These are phyloP conservation scores for Globisporangium cystogenes DNA, from an alignment of 352 stramenopile species.

Conservation along the genomic window DNA sequence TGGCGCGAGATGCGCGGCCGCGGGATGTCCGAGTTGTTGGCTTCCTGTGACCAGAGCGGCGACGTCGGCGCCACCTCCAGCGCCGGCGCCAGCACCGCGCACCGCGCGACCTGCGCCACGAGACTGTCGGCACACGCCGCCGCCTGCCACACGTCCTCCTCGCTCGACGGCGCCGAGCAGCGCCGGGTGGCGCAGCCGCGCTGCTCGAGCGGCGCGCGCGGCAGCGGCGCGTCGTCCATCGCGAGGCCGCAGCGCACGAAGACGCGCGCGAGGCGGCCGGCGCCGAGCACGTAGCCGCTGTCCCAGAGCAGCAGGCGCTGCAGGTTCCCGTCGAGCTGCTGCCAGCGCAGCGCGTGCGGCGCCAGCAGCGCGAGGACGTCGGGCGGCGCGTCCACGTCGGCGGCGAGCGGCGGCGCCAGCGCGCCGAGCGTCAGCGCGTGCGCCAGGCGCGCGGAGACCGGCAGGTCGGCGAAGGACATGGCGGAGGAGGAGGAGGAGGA, in stretches of 20 bases:
- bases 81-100: slow-evolving; percentile 19
- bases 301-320: slow-evolving; percentile 61
- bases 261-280: slow-evolving; percentile 8
- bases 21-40: slow-evolving; percentile 36
- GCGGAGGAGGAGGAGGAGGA: no score
- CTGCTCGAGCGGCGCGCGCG: slow-evolving; percentile 19
- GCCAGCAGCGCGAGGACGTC: slow-evolving; percentile 15
- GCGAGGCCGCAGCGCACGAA: slow-evolving; percentile 29
- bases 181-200: slow-evolving; percentile 21
- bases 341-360: slow-evolving; percentile 30
- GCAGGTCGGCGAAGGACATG: slow-evolving; percentile 10
- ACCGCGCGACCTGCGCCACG: slow-evolving; percentile 25
- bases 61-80: background rate
- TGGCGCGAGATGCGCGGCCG: slow-evolving; percentile 24
- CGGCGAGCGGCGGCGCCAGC: slow-evolving; percentile 19
- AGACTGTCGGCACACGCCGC: slow-evolving; percentile 26
- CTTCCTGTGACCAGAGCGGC: slow-evolving; percentile 33
- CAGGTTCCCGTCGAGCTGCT: slow-evolving; percentile 31
- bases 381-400: background rate
- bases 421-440: slow-evolving; percentile 22
- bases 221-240: slow-evolving; percentile 41
- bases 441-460: slow-evolving; percentile 23
- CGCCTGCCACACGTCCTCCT: slow-evolving; percentile 6
- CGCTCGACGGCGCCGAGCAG: background rate
- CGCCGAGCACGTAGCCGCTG: slow-evolving; percentile 27